Base-by-base conservation (phyloP, 192 early-diverging fungal species). In the Allomyces arbusculus region DNA sequence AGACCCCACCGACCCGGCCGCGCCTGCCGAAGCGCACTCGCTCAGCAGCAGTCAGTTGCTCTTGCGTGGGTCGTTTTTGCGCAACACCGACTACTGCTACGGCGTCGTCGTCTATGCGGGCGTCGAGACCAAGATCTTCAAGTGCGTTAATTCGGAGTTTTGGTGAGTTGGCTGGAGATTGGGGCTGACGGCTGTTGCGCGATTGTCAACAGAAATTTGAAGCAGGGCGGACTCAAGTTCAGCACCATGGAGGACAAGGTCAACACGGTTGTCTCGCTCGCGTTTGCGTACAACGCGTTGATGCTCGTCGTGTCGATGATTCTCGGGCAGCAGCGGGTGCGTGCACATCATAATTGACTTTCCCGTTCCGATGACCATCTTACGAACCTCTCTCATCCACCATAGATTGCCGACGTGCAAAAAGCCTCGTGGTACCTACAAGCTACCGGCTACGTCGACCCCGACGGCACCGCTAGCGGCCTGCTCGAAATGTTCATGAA, bases 11-110 rank as follows among this genome's bases (percentile, higher is more conserved):
- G 33, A 40, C 7, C 0, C 33, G 33, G 33, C 33, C 4, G 33
- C 7, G 4, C 33, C 33, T 0, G 33, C 2, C 7, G 33, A 8
- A 7, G 33, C 33, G 33, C 33, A 40, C 33, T 80, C 90, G 4
- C 77, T 93, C 24, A 87, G 87, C 23, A 81, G 88, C 67, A 79
- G 80, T 44, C 87, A 97, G 73, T 70, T 95, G 50, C 74, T 94
- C 20, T 81, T 91, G 66, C 84, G 94, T 55, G 94, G 92, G 28
- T 85, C 91, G 3, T 82, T 86, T 14, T 77, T 94, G 26, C 75
- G 88, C 64, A 94, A 94, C 70, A 92, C 91, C 0, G 81, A 85
- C 1, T 88, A 84, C 62, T 74, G 89, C 44, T 89, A 79, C 70
- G 92, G 85, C 20, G 77, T 90, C 61, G 88, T 86, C 1, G 78